phyloP scores from a whole-genome alignment of 352 stramenopile species.

The Globisporangium mamillatum region DNA sequence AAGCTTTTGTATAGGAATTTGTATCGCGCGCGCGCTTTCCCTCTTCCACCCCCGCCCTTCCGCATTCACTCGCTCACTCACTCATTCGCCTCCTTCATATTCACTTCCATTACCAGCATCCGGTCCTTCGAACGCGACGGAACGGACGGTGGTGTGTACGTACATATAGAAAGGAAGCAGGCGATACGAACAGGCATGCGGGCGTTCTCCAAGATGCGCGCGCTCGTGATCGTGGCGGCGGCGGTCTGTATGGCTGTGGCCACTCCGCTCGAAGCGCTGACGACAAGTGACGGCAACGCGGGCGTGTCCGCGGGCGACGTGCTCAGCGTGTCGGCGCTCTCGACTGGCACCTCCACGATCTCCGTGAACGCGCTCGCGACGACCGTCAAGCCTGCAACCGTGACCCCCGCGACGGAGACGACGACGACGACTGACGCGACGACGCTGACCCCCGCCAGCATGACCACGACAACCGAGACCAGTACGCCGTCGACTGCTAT shows the following conservation, averaged over 20 bases:
- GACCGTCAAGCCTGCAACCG: neutral
- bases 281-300: slow-evolving; percentile 4
- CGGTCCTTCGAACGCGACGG: neutral
- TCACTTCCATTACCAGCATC: neutral
- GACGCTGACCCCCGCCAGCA: neutral
- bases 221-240: slow-evolving; percentile 10
- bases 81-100: slow-evolving; percentile 1
- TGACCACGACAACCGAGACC: slow-evolving; percentile 9
- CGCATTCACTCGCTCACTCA: slow-evolving; percentile 1
- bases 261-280: neutral
- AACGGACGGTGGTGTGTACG: neutral
- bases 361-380: slow-evolving; percentile 15
- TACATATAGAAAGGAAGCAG: neutral
- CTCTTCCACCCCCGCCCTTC: neutral
- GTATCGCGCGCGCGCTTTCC: slow-evolving; percentile 1
- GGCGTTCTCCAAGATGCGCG: slow-evolving; percentile 9
- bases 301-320: slow-evolving; percentile 11
- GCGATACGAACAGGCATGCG: slow-evolving; percentile 6
- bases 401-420: neutral
- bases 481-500: neutral
- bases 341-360: neutral
- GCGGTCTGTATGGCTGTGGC: neutral
- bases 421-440: slow-evolving; percentile 3
- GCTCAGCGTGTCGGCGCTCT: slow-evolving; percentile 12
- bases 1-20: neutral